Conservation (phyloP, 345 rosid species). For the Diplotaxis tenuifolia region DNA sequence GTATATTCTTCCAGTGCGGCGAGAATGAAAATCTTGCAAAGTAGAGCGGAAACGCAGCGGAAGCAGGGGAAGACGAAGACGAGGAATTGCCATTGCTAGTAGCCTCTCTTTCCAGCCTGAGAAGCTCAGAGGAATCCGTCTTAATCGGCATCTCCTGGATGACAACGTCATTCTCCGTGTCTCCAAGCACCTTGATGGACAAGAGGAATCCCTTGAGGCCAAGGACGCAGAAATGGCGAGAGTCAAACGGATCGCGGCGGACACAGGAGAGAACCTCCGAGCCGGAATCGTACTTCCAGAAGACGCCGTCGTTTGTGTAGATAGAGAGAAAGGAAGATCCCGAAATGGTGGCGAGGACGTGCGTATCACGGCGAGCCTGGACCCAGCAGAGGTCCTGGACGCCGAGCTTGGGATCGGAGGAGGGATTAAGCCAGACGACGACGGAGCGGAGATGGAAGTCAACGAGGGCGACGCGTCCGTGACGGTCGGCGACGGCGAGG, state of each 20-base stretch:
- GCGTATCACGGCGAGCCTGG: slow-evolving; percentile 51
- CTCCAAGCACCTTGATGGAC: slow-evolving; percentile 74
- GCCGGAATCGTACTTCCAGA: slow-evolving; percentile 82
- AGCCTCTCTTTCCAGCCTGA: slow-evolving; percentile 65
- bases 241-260: slow-evolving; percentile 87
- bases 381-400: slow-evolving; percentile 91
- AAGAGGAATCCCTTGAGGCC: slow-evolving; percentile 75
- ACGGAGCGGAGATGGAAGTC: slow-evolving; percentile 73
- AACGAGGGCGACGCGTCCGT: slow-evolving; percentile 80
- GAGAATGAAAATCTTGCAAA: slow-evolving; percentile 71
- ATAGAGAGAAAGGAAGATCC: slow-evolving; percentile 72
- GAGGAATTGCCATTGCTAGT: slow-evolving; percentile 33
- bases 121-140: slow-evolving; percentile 63
- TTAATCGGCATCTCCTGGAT: slow-evolving; percentile 58
- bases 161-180: slow-evolving; percentile 57
- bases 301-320: slow-evolving; percentile 42
- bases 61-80: slow-evolving; percentile 59
- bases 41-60: slow-evolving; percentile 70
- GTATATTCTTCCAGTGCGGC: slow-evolving; percentile 72
- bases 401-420: slow-evolving; percentile 59
- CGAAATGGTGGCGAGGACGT: slow-evolving; percentile 61
- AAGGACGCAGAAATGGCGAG: slow-evolving; percentile 75
- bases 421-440: slow-evolving; percentile 56
- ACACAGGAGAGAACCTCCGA: slow-evolving; percentile 75
- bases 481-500: slow-evolving; percentile 91